Conservation (phyloP, 1,284 basidiomycete species). For the Tremellales sp. region DNA sequence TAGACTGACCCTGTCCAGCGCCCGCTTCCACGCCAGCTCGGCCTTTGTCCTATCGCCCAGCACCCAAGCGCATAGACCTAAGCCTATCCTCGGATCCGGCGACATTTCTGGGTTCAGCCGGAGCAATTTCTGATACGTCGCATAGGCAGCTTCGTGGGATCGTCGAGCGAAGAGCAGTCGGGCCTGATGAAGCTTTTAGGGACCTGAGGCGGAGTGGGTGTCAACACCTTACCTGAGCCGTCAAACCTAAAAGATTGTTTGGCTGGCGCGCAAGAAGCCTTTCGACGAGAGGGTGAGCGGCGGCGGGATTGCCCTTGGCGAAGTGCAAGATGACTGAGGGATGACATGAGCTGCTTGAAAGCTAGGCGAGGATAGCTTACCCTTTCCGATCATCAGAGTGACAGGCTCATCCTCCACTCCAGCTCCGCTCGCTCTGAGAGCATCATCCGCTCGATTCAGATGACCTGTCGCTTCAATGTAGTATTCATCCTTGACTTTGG, state of each 20-base stretch:
- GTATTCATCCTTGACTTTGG: conserved; percentile 59
- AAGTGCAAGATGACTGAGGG: conserved; percentile 69
- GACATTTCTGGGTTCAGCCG: conserved; percentile 67
- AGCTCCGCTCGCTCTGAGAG: conserved; percentile 51
- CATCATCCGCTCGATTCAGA: conserved; percentile 69
- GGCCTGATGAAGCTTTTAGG: conserved; percentile 54
- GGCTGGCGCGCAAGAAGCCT: conserved; percentile 72
- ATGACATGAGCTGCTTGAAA: conserved; percentile 1
- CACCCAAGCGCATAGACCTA: conserved; percentile 86
- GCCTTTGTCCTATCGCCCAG: conserved; percentile 75
- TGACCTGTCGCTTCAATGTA: conserved; percentile 64
- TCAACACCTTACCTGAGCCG: conserved; percentile 20
- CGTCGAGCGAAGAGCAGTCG: conserved; percentile 75
- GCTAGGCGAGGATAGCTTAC: conserved; percentile 11
- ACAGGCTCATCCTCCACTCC: conserved; percentile 37
- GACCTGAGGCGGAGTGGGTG: background rate
- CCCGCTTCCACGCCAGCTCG: conserved; percentile 79
- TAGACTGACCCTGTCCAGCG: conserved; percentile 68
- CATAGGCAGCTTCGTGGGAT: conserved; percentile 71
- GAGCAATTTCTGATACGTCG: conserved; percentile 78
- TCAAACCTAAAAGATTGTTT: conserved; percentile 59
- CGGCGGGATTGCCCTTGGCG: conserved; percentile 71
- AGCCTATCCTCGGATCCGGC: conserved; percentile 88
- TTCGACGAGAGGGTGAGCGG: conserved; percentile 74
- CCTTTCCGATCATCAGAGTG: conserved; percentile 33